Conservation (phyloP, 2,329 filamentous ascomycete genomes). For the Colletotrichum tropicicola region DNA sequence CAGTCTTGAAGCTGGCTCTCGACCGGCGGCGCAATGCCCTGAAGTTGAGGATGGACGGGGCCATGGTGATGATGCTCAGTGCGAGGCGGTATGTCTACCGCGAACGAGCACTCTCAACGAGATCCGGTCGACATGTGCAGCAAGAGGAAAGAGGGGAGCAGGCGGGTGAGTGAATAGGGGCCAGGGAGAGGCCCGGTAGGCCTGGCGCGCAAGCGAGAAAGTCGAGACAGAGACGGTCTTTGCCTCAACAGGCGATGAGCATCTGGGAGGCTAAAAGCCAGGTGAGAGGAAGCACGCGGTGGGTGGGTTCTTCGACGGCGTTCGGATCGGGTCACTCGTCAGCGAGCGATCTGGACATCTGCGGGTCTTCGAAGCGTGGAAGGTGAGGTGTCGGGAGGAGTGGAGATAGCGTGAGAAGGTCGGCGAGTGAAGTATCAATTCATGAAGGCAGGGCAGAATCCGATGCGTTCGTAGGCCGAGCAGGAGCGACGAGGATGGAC, state of each 20-base stretch:
- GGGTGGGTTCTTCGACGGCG: background rate
- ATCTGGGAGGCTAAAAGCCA: background rate
- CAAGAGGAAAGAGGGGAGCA: background rate
- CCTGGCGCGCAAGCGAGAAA: background rate
- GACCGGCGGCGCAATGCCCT: constrained; percentile 82
- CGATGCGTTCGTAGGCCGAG: too few species aligned
- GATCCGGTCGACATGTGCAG: background rate
- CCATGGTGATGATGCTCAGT: constrained; percentile 50
- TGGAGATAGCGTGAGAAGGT: background rate
- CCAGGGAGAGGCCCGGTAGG: background rate
- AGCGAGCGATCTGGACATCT: constrained; percentile 14
- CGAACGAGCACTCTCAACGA: background rate
- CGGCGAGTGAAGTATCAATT: too few species aligned
- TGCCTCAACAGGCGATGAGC: background rate
- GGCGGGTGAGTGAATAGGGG: background rate
- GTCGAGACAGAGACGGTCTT: background rate
- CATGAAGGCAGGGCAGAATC: too few species aligned
- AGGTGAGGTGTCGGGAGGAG: background rate
- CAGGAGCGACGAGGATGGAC: too few species aligned
- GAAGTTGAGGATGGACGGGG: constrained; percentile 71
- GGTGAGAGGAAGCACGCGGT: background rate
- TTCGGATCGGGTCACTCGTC: constrained; percentile 10
- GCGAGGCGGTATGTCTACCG: constrained; percentile 3
- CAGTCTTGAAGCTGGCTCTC: constrained; percentile 75
- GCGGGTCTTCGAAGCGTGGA: background rate